Evolutionary conservation across 257 asterid species (phyloP).

Genomic region (Asclepias syriaca): DNA sequence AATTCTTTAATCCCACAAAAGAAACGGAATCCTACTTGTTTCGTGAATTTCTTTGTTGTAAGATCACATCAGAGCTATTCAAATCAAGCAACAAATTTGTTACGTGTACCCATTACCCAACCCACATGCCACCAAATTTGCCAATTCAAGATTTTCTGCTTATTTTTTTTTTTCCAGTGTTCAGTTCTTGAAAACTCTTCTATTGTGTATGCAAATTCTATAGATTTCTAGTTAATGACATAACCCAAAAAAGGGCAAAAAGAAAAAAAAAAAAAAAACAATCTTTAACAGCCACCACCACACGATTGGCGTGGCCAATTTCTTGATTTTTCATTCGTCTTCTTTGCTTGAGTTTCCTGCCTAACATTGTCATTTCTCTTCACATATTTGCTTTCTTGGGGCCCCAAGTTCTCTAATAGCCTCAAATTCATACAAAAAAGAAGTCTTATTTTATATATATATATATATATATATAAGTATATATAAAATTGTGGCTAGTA

Average conservation of each 20-base stretch:
- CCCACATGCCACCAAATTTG: background rate
- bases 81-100: background rate
- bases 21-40: background rate
- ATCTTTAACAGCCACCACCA: slow-evolving; percentile 9
- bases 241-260: background rate
- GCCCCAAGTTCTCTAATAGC: too few species aligned
- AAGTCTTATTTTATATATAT: too few species aligned
- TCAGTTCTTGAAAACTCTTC: too few species aligned
- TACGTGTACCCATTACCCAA: slow-evolving; percentile 5
- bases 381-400: too few species aligned
- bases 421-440: too few species aligned
- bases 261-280: too few species aligned
- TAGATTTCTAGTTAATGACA: background rate
- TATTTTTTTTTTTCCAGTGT: too few species aligned
- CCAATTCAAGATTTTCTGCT: background rate
- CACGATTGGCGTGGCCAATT: background rate
- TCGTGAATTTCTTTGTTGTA: background rate
- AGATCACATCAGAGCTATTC: background rate
- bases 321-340: background rate
- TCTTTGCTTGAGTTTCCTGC: background rate
- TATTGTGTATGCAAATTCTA: background rate
- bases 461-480: too few species aligned
- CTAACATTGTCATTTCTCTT: background rate
- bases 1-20: background rate
- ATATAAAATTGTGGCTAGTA: too few species aligned